Conservation (phyloP, 2,329 filamentous ascomycete genomes). For the Aspergillus nomiae region DNA sequence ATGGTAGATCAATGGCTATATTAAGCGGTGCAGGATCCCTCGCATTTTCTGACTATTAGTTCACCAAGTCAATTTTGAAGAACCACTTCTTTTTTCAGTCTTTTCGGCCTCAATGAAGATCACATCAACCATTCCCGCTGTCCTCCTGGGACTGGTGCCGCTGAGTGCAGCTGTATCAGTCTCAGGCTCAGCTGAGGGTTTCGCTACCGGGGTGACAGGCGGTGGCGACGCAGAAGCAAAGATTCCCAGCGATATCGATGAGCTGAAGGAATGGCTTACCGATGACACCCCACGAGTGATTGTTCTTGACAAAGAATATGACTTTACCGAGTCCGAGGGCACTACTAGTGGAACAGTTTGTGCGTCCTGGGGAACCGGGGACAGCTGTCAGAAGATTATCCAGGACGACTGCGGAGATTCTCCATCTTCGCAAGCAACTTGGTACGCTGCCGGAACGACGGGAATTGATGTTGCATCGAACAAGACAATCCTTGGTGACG, state of each 20-base stretch:
- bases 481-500: slow-evolving; percentile 58
- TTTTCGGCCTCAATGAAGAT: not conserved
- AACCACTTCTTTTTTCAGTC: not conserved
- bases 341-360: slow-evolving; percentile 25
- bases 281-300: slow-evolving; percentile 58
- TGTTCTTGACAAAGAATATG: slow-evolving; percentile 54
- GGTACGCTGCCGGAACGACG: slow-evolving; percentile 52
- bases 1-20: not conserved
- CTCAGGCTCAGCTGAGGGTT: slow-evolving; percentile 41
- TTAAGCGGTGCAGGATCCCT: not conserved
- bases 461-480: slow-evolving; percentile 55
- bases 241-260: slow-evolving; percentile 52
- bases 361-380: slow-evolving; percentile 28
- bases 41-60: not conserved
- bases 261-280: slow-evolving; percentile 60
- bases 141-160: not conserved
- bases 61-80: not conserved
- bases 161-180: slow-evolving; percentile 17
- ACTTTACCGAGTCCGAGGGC: slow-evolving; percentile 21
- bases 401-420: slow-evolving; percentile 57
- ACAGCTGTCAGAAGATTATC: slow-evolving; percentile 55
- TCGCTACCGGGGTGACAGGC: slow-evolving; percentile 57
- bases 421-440: slow-evolving; percentile 42
- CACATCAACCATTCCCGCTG: not conserved
- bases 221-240: slow-evolving; percentile 57